These are phyloP conservation scores for Spergularia marina DNA, from an alignment of 148 eudicot species.

Conservation along the genomic window DNA sequence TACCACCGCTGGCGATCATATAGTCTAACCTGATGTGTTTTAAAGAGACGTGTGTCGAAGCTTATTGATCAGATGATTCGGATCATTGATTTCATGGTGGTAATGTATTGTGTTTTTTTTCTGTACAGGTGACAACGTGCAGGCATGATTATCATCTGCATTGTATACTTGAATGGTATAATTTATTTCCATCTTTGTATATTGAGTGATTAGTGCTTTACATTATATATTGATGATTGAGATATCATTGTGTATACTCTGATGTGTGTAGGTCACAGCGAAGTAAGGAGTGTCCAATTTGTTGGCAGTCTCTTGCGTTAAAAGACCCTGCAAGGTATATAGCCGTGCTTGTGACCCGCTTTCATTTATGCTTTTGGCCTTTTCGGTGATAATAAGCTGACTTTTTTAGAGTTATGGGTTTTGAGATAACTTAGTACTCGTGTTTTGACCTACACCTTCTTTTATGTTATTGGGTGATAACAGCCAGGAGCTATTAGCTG, in stretches of 20 bases:
- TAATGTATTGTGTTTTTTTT: not conserved
- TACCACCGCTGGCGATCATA: no score
- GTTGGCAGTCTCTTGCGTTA: constrained; percentile 66
- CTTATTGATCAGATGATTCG: not conserved
- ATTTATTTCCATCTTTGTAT: not conserved
- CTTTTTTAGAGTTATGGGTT: not conserved
- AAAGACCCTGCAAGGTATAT: constrained; percentile 68
- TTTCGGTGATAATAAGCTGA: no score
- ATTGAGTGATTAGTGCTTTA: not conserved
- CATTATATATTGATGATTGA: not conserved
- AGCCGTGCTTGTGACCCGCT: not conserved
- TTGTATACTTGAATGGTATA: constrained; percentile 83
- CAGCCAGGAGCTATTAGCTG: constrained; percentile 78
- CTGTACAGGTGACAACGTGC: constrained; percentile 61
- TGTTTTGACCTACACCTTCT: not conserved
- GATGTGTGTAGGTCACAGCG: constrained; percentile 59
- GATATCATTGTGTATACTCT: not conserved
- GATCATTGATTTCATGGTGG: not conserved
- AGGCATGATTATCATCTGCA: constrained; percentile 88
- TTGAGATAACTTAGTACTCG: not conserved
- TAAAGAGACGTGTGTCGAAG: not conserved
- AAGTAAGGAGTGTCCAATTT: constrained; percentile 83
- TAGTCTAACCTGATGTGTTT: not conserved
- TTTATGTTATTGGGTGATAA: not conserved
- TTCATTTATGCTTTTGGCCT: no score